Conservation (phyloP, 306 rosid genomes). For the Prunus mira region DNA sequence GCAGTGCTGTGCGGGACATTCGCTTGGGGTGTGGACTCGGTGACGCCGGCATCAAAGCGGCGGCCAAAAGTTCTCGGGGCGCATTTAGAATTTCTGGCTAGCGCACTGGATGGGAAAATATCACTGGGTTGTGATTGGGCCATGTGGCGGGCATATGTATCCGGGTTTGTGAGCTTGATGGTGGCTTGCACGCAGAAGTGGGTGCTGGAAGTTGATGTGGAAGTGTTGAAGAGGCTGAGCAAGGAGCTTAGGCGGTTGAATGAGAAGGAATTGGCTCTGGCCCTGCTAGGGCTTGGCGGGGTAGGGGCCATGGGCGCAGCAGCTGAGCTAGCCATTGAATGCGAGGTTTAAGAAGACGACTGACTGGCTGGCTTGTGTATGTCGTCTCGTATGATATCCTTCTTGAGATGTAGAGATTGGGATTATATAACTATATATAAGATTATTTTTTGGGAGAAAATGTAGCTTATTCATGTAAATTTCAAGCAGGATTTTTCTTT, state of each 20-base stretch:
- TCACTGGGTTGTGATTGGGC: slow-evolving; percentile 59
- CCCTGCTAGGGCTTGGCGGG: slow-evolving; percentile 74
- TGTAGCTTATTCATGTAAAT: slow-evolving; percentile 17
- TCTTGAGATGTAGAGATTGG: not conserved
- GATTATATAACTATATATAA: not conserved
- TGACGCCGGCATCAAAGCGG: slow-evolving; percentile 41
- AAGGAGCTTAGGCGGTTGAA: slow-evolving; percentile 57
- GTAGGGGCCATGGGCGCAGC: slow-evolving; percentile 75
- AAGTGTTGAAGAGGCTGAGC: slow-evolving; percentile 69
- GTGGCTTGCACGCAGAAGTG: slow-evolving; percentile 61
- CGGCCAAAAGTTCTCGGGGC: slow-evolving; percentile 50
- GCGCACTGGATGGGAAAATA: slow-evolving; percentile 50
- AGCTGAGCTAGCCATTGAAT: slow-evolving; percentile 62
- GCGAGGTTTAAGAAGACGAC: slow-evolving; percentile 19
- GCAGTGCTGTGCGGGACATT: slow-evolving; percentile 66
- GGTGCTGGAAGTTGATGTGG: slow-evolving; percentile 55
- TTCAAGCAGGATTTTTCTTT: not conserved
- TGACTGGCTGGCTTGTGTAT: not conserved
- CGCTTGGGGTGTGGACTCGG: slow-evolving; percentile 74
- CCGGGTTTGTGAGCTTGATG: slow-evolving; percentile 70
- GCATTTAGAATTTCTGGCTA: slow-evolving; percentile 72
- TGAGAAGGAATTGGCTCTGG: slow-evolving; percentile 74
- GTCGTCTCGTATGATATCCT: not conserved
- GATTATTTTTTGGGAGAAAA: not conserved
- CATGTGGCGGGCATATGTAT: slow-evolving; percentile 69